phyloP scores from a whole-genome alignment of 768 basidiomycete species.

The Naganishia randhawae region DNA sequence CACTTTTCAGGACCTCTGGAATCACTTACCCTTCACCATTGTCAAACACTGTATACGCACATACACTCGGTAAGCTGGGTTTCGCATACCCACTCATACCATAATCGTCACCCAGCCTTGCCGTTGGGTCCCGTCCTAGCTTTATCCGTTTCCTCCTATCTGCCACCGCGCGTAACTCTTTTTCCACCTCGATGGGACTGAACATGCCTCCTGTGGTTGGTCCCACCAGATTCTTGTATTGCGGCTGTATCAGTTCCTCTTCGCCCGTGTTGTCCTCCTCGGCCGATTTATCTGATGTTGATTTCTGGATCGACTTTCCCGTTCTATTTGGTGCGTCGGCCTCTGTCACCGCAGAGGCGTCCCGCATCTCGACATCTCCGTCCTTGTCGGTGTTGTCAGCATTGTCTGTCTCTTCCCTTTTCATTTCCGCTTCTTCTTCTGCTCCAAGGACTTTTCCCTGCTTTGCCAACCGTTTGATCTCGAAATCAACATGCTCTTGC shows the following conservation, averaged over 20 bases:
- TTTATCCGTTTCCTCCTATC: conserved; percentile 90
- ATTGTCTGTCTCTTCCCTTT: conserved; percentile 24
- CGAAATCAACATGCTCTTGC: conserved; percentile 14
- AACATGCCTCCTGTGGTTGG: conserved; percentile 62
- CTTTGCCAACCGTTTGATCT: conserved; percentile 23
- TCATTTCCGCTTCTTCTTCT: not conserved
- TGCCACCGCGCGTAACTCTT: conserved; percentile 82
- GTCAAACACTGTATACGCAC: conserved; percentile 91
- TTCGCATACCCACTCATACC: conserved; percentile 18
- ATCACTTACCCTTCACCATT: conserved; percentile 91
- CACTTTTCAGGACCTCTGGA: conserved; percentile 2
- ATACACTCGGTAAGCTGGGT: conserved; percentile 80
- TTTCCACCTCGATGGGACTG: conserved; percentile 77
- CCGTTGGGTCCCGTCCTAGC: conserved; percentile 63
- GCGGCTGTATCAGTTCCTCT: conserved; percentile 22
- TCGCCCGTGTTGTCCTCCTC: conserved; percentile 1
- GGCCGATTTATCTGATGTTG: not conserved
- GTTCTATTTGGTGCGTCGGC: conserved; percentile 9
- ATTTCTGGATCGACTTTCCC: not conserved
- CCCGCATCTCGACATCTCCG: conserved; percentile 50
- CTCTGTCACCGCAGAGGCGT: not conserved
- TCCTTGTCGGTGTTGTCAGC: conserved; percentile 44
- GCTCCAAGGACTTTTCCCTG: conserved; percentile 54
- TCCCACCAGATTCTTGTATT: conserved; percentile 22
- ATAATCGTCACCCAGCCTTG: conserved; percentile 43